Evolutionary conservation across 139 green algal genomes (phyloP).

Genomic region (Chlorella sp.): DNA sequence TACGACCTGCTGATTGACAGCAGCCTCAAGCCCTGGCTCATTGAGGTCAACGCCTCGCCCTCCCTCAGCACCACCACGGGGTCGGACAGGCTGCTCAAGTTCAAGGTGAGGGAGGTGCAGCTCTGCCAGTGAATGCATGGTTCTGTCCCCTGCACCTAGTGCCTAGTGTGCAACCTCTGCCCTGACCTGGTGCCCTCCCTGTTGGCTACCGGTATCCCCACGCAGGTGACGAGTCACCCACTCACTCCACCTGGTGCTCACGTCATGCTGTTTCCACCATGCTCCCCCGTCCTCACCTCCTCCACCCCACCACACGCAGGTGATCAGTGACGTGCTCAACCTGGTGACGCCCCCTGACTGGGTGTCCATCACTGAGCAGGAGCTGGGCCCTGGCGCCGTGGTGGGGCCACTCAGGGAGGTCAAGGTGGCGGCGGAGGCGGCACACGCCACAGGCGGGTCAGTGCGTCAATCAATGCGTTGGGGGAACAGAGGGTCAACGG

Average conservation of each 20-base stretch:
- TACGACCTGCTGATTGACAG: slow-evolving; percentile 71
- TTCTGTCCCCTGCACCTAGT: too few species aligned
- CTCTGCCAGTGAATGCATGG: too few species aligned
- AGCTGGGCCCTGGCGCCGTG: background rate
- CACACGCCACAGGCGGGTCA: background rate
- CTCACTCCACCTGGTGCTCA: too few species aligned
- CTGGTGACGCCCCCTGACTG: slow-evolving; percentile 39
- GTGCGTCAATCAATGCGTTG: too few species aligned
- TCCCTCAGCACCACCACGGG: background rate
- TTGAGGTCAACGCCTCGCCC: slow-evolving; percentile 5
- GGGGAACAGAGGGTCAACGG: too few species aligned
- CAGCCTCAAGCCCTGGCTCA: slow-evolving; percentile 61
- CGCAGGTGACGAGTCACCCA: too few species aligned
- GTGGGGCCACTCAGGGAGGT: background rate
- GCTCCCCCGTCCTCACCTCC: background rate
- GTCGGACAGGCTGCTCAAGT: slow-evolving; percentile 54
- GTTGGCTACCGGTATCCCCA: too few species aligned
- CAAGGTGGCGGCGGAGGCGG: background rate
- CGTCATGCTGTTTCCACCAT: too few species aligned
- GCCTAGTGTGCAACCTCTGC: too few species aligned
- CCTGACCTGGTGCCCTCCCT: too few species aligned
- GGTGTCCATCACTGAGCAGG: slow-evolving; percentile 15
- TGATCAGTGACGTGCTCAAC: slow-evolving; percentile 50
- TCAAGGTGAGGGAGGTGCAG: slow-evolving; percentile 23
- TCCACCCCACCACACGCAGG: background rate